These are phyloP conservation scores for Heliosperma pusillum DNA, from an alignment of 148 eudicot species.

Conservation along the genomic window DNA sequence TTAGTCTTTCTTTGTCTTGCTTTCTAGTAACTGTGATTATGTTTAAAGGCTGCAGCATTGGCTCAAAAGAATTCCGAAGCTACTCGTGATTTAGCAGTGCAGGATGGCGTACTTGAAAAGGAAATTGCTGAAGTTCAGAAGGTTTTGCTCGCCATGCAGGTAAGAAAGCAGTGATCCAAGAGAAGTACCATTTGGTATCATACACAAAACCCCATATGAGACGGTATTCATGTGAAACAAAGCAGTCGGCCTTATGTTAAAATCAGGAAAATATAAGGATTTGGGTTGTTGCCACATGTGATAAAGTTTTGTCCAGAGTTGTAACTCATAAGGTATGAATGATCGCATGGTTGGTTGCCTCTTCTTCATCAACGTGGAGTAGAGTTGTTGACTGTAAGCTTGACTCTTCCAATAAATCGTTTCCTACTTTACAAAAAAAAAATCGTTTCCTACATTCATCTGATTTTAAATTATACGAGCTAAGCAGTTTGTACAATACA, in stretches of 20 bases:
- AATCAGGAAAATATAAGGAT: background rate
- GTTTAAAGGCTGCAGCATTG: constrained; percentile 77
- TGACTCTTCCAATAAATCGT: background rate
- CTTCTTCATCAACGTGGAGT: background rate
- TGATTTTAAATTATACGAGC: background rate
- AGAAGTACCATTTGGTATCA: background rate
- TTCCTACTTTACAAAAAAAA: too few species aligned
- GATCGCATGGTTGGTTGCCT: background rate
- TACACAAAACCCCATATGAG: background rate
- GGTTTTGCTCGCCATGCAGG: constrained; percentile 97
- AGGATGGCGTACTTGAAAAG: constrained; percentile 71
- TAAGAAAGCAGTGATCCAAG: constrained; percentile 21
- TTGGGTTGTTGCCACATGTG: background rate
- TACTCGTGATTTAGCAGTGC: constrained; percentile 72
- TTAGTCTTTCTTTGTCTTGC: background rate
- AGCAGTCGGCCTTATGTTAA: background rate
- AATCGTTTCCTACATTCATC: background rate
- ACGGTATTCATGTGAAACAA: background rate
- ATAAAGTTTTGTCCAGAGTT: background rate
- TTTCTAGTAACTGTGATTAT: constrained; percentile 13
- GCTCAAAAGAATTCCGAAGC: constrained; percentile 93
- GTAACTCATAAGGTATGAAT: background rate
- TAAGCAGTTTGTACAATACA: background rate
- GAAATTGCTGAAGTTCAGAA: constrained; percentile 93
- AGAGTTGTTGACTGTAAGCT: background rate